These are phyloP conservation scores for Backusella macrospora DNA, from an alignment of 192 early-diverging fungal species.

Conservation along the genomic window DNA sequence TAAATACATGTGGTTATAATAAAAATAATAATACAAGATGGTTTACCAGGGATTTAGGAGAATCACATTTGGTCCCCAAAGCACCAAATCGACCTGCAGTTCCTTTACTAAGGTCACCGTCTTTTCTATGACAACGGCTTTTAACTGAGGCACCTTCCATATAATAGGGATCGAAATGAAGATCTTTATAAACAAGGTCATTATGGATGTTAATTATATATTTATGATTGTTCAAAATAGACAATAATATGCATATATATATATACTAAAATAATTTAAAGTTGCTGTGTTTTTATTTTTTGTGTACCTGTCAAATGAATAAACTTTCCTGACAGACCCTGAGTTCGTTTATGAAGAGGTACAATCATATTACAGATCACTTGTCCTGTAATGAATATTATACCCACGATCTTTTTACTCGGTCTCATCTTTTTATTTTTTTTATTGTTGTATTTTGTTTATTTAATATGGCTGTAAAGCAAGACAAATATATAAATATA, in stretches of 20 bases:
- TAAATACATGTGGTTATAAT: too few relatives aligned
- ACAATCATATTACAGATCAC: background rate
- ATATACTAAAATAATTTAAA: background rate
- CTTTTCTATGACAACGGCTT: conserved; percentile 37
- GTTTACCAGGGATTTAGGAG: conserved; percentile 34
- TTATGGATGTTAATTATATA: background rate
- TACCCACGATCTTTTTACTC: background rate
- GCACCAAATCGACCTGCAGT: conserved; percentile 43
- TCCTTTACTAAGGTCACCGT: conserved; percentile 25
- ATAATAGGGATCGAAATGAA: conserved; percentile 43
- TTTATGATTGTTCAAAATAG: too few relatives aligned
- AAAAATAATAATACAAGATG: too few relatives aligned
- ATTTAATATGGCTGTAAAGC: background rate
- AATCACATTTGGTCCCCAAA: conserved; percentile 38
- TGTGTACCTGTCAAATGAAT: conserved; percentile 40
- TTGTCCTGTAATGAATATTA: background rate
- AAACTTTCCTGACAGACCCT: conserved; percentile 30
- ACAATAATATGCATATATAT: background rate
- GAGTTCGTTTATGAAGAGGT: conserved; percentile 15
- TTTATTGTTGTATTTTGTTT: too few relatives aligned
- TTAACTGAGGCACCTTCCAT: conserved; percentile 30
- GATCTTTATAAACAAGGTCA: conserved; percentile 24
- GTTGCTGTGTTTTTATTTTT: background rate
- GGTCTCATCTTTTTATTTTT: background rate
- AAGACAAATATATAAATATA: background rate